Evolutionary conservation across 2,329 filamentous ascomycete genomes (phyloP), one percentile per base, ranked within the genome.

Genomic region (Sporothrix brasiliensis): DNA sequence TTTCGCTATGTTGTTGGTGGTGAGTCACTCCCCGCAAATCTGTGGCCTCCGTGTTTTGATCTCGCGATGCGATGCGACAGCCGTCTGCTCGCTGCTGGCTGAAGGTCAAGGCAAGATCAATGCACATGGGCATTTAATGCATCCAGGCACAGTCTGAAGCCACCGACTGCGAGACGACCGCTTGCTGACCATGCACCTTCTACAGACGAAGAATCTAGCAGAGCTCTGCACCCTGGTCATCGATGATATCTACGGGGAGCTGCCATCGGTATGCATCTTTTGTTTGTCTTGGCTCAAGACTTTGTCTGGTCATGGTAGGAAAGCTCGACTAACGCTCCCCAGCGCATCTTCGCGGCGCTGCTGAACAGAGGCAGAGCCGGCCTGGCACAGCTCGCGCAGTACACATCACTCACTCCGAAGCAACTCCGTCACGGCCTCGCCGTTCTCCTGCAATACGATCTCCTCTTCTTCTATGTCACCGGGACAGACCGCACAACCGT

Each of bases 181-280:
- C 30, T 4, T 68, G 52, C 77, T 80, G 72, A 80, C 75, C 41
- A 27, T 30, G 34, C 67, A 9, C 3, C 19, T n/a, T 30, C 13
- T 65, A 30, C 74, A 90, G 88, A 88, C 88, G 72, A 89, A 93
- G 83, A 87, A 91, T 79, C 86, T 91, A 75, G 89, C 91, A 77
- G 92, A 97, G 87, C 92, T 98, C 78, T 97, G 93, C 84, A 88
- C 90, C 83, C 89, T 97, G 79, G 87, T 97, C 73, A 90, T 98
- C 74, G 89, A 93, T 78, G 93, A 97, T 79, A 86, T 92, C 72
- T 94, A 95, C 80, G 95, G 95, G 78, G 92, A 97, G 82, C 88
- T 98, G 71, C 93, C 93, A 73, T 92, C 93, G 79, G 94, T 97
- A 91, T 77, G 91, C 34, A 7, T 34, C 34, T 34, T 50, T 9